These are phyloP conservation scores for Puccinia hordei DNA, from an alignment of 1,284 basidiomycete genomes.

Conservation along the genomic window DNA sequence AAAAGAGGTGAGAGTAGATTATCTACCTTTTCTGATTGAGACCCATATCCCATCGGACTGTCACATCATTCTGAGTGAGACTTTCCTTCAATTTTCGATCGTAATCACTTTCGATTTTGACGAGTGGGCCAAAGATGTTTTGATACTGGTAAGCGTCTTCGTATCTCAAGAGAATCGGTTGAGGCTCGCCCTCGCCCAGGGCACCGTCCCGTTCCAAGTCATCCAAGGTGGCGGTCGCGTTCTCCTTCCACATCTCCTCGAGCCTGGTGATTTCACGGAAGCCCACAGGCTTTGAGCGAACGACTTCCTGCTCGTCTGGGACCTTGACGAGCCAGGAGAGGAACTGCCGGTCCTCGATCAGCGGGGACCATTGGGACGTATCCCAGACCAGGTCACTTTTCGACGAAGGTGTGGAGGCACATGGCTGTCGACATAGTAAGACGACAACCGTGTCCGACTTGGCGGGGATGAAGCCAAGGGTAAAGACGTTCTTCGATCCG, in stretches of 20 bases:
- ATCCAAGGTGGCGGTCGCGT: constrained; percentile 87
- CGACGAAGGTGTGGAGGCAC: constrained; percentile 80
- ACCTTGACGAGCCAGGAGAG: constrained; percentile 98
- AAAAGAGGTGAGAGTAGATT: not conserved
- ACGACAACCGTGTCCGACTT: constrained; percentile 99
- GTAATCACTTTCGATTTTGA: constrained; percentile 99
- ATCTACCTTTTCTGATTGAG: constrained; percentile 87
- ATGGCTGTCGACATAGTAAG: constrained; percentile 96
- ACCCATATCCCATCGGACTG: constrained; percentile 94
- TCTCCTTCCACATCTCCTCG: constrained; percentile 97
- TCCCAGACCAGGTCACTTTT: constrained; percentile 97
- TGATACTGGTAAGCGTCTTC: constrained; percentile 99
- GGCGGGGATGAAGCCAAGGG: constrained; percentile 98
- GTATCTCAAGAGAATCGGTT: constrained; percentile 81
- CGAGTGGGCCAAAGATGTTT: constrained; percentile 96
- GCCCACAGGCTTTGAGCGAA: constrained; percentile 91
- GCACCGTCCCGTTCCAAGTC: constrained; percentile 92
- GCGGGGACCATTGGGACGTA: constrained; percentile 91
- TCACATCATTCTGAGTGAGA: constrained; percentile 95
- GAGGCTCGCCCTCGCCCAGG: constrained; percentile 93
- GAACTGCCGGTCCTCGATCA: constrained; percentile 97
- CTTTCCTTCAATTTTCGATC: constrained; percentile 97
- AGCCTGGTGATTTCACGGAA: constrained; percentile 95
- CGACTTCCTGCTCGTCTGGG: constrained; percentile 90
- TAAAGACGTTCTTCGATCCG: constrained; percentile 99